Percentiles rank a stretch among this genome's conserved stretches.
phyloP scores from a whole-genome alignment of 768 basidiomycete species.

The Phlegmacium glaucopus region DNA sequence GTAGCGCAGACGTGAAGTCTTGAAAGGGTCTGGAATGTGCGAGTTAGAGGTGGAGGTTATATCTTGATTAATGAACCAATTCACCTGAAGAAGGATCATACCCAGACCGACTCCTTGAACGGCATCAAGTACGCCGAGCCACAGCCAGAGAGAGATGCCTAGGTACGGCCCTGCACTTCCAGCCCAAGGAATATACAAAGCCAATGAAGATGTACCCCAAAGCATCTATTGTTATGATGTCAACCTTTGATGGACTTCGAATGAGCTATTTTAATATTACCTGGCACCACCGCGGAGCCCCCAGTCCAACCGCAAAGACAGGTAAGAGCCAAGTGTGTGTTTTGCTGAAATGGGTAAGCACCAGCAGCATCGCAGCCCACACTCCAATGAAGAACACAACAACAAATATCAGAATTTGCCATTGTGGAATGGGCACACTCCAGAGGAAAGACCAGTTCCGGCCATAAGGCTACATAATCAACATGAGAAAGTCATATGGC shows the following conservation, averaged over 20 bases:
- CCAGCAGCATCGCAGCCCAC: conserved; percentile 71
- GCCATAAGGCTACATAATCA: conserved; percentile 68
- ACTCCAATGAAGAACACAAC: conserved; percentile 82
- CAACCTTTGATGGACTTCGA: conserved; percentile 7
- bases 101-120: conserved; percentile 93
- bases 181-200: conserved; percentile 92
- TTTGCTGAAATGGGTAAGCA: conserved; percentile 86
- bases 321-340: conserved; percentile 95
- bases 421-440: conserved; percentile 78
- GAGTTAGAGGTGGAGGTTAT: conserved; percentile 14
- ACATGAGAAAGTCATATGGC: conserved; percentile 7
- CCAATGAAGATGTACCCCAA: conserved; percentile 94
- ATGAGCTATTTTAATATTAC: conserved; percentile 28
- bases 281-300: conserved; percentile 95
- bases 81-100: conserved; percentile 79
- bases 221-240: conserved; percentile 52
- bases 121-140: conserved; percentile 93
- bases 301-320: conserved; percentile 92
- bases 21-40: conserved; percentile 64
- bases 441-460: conserved; percentile 96
- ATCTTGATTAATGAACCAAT: conserved; percentile 18
- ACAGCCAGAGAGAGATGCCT: conserved; percentile 87
- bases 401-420: conserved; percentile 79
- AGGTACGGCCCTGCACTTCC: conserved; percentile 84
- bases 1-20: conserved; percentile 94